Evolutionary conservation across 2,329 filamentous ascomycete species (phyloP), one percentile per base, ranked within the genome.

Genomic region (Phaeoacremonium minimum): DNA sequence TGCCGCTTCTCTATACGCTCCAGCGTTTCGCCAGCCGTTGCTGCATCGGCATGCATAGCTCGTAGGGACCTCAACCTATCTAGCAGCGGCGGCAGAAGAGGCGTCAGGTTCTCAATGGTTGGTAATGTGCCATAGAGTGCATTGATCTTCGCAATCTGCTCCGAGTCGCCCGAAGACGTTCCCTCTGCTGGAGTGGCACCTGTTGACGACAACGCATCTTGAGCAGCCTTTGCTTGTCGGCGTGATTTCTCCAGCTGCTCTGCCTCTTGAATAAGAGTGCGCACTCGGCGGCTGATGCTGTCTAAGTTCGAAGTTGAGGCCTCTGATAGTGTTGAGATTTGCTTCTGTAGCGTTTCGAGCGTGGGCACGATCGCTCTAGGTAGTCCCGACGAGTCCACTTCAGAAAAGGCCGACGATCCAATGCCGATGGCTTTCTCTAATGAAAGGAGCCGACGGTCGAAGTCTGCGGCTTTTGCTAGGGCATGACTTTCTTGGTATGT

Each of bases 61-160:
- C 87, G 77, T 38, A 98, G 69, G 7, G 88, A 94, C 40, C 90
- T 77, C 34, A 98, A 67, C 17, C 93, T 78, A 51, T 96, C 89
- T 9, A 98, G 71, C 8, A 97, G 71, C 5, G 87, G 78, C 2
- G 93, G 91, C 4, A 98, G 73, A 14, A 95, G 72, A 1, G 93
- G 93, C 6, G 87, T 76, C 7, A 98, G 71, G 38, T 75, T 85
- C 60, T 95, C 89, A 40, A 98, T 93, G 0, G 87, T 93, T 2
- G 89, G 84, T 13, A 98, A 68, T 4, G 88, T 87, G 2, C 86
- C 85, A 60, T 96, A 96, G 5, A 98, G 75, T 2, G 90, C 87
- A 46, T 95, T 93, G 57, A 98, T 85, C 58, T 95, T 95, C 36
- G 86, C 75, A 28, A 81, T 75, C 50, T 94, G 85, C 49, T 95